phyloP scores from a whole-genome alignment of 129 eudicot genomes.

The Sambucus nigra region DNA sequence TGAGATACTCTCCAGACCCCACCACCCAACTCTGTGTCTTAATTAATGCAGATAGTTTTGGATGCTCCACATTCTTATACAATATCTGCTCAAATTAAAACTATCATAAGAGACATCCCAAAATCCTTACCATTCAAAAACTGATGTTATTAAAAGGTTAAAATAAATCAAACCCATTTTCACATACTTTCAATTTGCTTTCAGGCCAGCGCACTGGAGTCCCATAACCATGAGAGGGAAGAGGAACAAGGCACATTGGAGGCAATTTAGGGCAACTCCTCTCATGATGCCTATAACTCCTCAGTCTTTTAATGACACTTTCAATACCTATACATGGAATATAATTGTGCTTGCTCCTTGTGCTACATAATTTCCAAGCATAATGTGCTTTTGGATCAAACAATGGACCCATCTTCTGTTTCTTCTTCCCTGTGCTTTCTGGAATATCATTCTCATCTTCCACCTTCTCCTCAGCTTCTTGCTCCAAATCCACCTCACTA shows the following conservation, averaged over 20 bases:
- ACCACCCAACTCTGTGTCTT: constrained; percentile 72
- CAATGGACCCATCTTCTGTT: constrained; percentile 56
- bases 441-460: constrained; percentile 28
- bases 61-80: constrained; percentile 84
- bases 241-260: constrained; percentile 82
- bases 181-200: constrained; percentile 75
- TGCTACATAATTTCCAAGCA: constrained; percentile 67
- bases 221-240: constrained; percentile 77
- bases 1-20: constrained; percentile 69
- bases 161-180: not conserved
- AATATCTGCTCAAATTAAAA: constrained; percentile 51
- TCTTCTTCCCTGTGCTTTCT: constrained; percentile 23
- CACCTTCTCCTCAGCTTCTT: constrained; percentile 19
- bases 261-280: constrained; percentile 74
- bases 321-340: constrained; percentile 94
- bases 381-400: constrained; percentile 74
- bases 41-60: constrained; percentile 62
- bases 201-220: constrained; percentile 78
- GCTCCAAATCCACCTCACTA: constrained; percentile 38
- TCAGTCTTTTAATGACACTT: constrained; percentile 32
- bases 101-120: constrained; percentile 14
- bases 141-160: not conserved
- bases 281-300: constrained; percentile 73
- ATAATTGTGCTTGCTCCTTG: constrained; percentile 91
- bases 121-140: not conserved